Evolutionary conservation across 208 protist species (phyloP).

Genomic region (Trypanosomatidae sp.): DNA sequence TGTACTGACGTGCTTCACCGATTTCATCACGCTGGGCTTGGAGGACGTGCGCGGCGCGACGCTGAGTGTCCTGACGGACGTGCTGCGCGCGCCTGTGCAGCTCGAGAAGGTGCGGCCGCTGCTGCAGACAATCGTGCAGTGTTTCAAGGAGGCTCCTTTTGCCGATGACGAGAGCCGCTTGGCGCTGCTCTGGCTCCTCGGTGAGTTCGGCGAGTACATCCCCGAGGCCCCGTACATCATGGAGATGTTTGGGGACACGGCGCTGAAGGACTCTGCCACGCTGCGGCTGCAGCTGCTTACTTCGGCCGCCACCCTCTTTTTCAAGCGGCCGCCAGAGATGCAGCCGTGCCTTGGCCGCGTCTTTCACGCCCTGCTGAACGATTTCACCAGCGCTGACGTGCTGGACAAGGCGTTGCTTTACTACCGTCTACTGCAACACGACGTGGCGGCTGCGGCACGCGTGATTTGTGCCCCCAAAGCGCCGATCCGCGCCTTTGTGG

Average conservation of each 20-base stretch:
- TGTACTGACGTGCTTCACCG: conserved; percentile 42
- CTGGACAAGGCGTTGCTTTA: conserved; percentile 79
- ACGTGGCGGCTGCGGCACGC: conserved; percentile 44
- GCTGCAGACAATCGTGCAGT: no score
- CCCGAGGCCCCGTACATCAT: conserved; percentile 92
- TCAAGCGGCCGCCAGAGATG: conserved; percentile 92
- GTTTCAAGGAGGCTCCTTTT: conserved; percentile 45
- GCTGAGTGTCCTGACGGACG: conserved; percentile 73
- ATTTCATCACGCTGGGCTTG: conserved; percentile 59
- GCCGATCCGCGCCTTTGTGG: conserved; percentile 51
- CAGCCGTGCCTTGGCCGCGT: conserved; percentile 82
- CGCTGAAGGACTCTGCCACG: conserved; percentile 38
- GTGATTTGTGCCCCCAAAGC: conserved; percentile 52
- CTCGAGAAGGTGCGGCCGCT: no score
- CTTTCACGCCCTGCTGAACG: conserved; percentile 70
- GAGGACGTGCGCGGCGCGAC: conserved; percentile 55
- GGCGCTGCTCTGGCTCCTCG: conserved; percentile 88
- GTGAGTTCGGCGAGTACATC: conserved; percentile 90
- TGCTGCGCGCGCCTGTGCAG: no score
- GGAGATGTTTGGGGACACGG: conserved; percentile 59
- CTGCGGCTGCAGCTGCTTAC: conserved; percentile 90
- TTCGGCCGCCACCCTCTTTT: conserved; percentile 86
- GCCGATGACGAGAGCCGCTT: conserved; percentile 54
- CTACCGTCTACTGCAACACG: conserved; percentile 70
- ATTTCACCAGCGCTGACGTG: conserved; percentile 86